These are phyloP conservation scores for Talaromyces sp. DNA, from an alignment of 2,329 filamentous ascomycete species.

Conservation along the genomic window DNA sequence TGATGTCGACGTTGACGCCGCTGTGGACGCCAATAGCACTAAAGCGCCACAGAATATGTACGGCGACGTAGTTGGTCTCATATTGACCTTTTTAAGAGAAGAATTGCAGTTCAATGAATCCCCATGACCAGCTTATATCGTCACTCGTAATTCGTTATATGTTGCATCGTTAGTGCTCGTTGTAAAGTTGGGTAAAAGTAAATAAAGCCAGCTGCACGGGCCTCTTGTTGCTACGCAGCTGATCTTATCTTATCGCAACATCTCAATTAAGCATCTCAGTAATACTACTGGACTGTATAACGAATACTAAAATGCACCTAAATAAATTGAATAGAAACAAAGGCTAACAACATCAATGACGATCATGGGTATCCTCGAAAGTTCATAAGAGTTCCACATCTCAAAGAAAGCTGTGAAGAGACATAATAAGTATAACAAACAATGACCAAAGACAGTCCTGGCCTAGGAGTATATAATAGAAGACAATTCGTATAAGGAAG, in stretches of 20 bases:
- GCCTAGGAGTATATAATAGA: not conserved
- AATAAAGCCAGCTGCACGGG: constrained; percentile 5
- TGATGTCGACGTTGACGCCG: not conserved
- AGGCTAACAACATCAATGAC: not conserved
- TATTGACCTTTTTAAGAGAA: not conserved
- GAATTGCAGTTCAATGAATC: not conserved
- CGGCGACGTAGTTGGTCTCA: not conserved
- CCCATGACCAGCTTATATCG: not conserved
- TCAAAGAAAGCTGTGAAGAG: not conserved
- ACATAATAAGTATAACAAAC: not conserved
- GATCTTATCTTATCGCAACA: constrained; percentile 4
- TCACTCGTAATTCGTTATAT: not conserved
- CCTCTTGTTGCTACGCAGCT: constrained; percentile 9
- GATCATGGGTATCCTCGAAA: constrained; percentile 15
- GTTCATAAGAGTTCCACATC: constrained; percentile 11
- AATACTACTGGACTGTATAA: not conserved
- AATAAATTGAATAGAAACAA: not conserved
- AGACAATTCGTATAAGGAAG: not conserved
- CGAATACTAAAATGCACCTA: not conserved
- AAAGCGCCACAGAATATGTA: not conserved
- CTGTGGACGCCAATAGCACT: not conserved
- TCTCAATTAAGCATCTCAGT: not conserved
- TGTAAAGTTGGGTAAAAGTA: not conserved
- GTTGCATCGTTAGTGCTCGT: not conserved
- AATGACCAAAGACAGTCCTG: not conserved